Percentiles rank a stretch among this genome's conserved stretches.
phyloP scores from a whole-genome alignment of 306 rosid genomes.

The Cucurbita argyrosperma region DNA sequence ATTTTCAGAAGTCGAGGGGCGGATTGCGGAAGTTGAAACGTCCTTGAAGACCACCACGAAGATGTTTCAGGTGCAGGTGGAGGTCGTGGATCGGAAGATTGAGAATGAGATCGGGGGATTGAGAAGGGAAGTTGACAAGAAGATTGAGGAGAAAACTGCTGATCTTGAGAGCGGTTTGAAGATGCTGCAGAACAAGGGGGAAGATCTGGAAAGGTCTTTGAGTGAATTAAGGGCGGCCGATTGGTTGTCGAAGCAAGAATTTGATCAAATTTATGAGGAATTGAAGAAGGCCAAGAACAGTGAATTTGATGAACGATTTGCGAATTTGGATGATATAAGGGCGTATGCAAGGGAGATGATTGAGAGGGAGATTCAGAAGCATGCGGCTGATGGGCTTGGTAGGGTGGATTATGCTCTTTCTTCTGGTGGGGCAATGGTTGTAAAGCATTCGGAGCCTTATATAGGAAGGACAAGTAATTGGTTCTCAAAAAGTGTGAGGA shows the following conservation, averaged over 20 bases:
- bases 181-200: constrained; percentile 37
- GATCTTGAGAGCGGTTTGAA: constrained; percentile 30
- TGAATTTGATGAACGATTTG: constrained; percentile 19
- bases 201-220: constrained; percentile 43
- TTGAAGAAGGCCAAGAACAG: constrained; percentile 28
- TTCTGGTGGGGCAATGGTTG: constrained; percentile 48
- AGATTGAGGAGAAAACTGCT: constrained; percentile 38
- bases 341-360: constrained; percentile 53
- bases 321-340: constrained; percentile 57
- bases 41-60: constrained; percentile 40
- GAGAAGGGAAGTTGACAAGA: constrained; percentile 37
- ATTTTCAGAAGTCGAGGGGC: constrained; percentile 48
- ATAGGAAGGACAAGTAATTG: constrained; percentile 28
- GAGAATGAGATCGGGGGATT: constrained; percentile 46
- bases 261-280: constrained; percentile 41
- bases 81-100: constrained; percentile 64
- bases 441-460: constrained; percentile 59
- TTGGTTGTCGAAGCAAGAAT: constrained; percentile 65
- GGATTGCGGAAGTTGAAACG: constrained; percentile 60
- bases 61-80: constrained; percentile 77
- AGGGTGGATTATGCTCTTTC: constrained; percentile 67
- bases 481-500: constrained; percentile 22
- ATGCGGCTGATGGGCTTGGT: constrained; percentile 88
- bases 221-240: constrained; percentile 37
- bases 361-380: constrained; percentile 69